A percentile compares a stretch with the other conserved stretches of the same genome.
Evolutionary conservation across 306 rosid genomes (phyloP).

Genomic region (Myrica gale): DNA sequence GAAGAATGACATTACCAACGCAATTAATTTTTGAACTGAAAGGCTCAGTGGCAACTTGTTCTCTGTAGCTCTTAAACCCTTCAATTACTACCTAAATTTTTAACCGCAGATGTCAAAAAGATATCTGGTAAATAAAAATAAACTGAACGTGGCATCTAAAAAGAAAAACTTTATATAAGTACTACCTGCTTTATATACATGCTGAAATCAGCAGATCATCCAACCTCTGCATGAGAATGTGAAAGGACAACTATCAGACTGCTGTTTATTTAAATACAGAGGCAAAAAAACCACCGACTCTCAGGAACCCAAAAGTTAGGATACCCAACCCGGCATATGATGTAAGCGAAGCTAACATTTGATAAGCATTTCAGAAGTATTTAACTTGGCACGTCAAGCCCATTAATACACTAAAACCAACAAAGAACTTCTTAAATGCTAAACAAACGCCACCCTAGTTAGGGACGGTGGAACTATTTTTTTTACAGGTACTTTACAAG

Average conservation of each 20-base stretch:
- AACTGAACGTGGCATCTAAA: neutral
- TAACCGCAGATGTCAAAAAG: constrained; percentile 12
- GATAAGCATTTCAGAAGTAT: neutral
- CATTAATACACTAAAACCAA: neutral
- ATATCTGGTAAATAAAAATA: neutral
- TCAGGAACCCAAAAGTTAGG: neutral
- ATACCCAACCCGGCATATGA: neutral
- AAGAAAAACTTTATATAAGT: too few species aligned
- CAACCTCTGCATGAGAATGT: constrained; percentile 32
- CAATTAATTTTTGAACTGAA: constrained; percentile 98
- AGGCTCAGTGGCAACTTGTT: constrained; percentile 89
- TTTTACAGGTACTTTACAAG: neutral
- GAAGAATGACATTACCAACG: constrained; percentile 63
- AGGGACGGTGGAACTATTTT: neutral
- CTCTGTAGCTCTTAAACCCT: constrained; percentile 94
- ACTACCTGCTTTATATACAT: constrained; percentile 95
- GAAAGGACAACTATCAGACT: constrained; percentile 27
- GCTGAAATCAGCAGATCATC: constrained; percentile 42
- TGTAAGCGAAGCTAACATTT: neutral
- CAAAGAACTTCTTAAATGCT: neutral
- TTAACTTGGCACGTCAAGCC: neutral
- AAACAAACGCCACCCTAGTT: neutral
- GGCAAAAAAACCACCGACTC: neutral
- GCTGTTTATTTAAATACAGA: constrained; percentile 2
- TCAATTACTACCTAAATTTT: constrained; percentile 69